Evolutionary conservation across 192 early-diverging fungal species (phyloP), one percentile per base, ranked within the genome.

Genomic region (Backusella westeae): DNA sequence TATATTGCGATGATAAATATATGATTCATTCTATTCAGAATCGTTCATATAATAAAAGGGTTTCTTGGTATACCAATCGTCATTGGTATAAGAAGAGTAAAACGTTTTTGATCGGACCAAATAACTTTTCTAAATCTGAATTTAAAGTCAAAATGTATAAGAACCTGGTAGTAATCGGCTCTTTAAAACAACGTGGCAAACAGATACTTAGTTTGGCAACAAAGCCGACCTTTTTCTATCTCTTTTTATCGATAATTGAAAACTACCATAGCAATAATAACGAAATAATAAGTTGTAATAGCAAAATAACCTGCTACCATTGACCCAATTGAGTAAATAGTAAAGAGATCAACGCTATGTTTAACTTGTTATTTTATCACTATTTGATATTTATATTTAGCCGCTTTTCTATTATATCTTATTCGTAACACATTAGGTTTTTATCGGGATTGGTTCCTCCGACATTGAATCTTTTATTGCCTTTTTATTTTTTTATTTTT

Each of bases 141-240:
- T 49, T 49, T 49, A 49, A 49, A 49, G 46, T 49, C 15, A 19
- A 44, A 49, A 21, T 23, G 9, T 38, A 12, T 34, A 53, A 34
- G n/a, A 74, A 23, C 44, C 32, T 41, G 29, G 23, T 65, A 34
- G 42, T 9, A 8, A 29, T 21, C 39, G n/a, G 71, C 17, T 29
- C 39, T 49, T 72, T 49, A 49, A 49, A 49, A 34, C 39, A 72
- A 36, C 71, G 44, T 36, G 71, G 41, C 36, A 49, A 46, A 49
- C 56, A 72, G 19, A 72, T 72, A 42, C 69, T 70, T 70, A 42
- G 69, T 70, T 36, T 70, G 69, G 69, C 69, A 70, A 42, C 35
- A 34, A 36, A 70, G 69, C 41, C 69, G 69, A 26, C 69, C 14
- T 63, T 63, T 63, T 63, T 59, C 10, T 59, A 23, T 59, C 23